These are phyloP conservation scores for Fusarium mexicanum DNA, from an alignment of 2,329 filamentous ascomycete genomes.

Conservation along the genomic window DNA sequence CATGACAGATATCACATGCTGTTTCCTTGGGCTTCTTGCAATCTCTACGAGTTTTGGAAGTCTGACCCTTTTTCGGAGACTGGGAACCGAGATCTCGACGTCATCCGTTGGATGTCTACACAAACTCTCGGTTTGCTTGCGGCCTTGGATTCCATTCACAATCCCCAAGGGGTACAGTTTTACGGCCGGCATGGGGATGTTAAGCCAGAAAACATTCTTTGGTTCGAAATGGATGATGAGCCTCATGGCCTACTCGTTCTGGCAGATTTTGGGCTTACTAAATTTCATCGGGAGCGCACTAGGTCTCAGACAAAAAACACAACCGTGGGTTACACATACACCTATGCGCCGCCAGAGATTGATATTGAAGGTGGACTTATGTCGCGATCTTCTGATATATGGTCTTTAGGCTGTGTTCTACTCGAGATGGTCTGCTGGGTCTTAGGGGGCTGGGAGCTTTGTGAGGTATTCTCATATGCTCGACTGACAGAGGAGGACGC, in stretches of 20 bases:
- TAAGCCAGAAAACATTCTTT: not conserved
- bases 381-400: not conserved
- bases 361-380: not conserved
- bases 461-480: not conserved
- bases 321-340: not conserved
- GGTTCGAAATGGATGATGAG: not conserved
- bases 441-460: not conserved
- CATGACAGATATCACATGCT: not conserved
- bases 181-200: not conserved
- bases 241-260: not conserved
- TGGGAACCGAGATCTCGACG: not conserved
- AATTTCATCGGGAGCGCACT: not conserved
- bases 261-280: not conserved
- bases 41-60: not conserved
- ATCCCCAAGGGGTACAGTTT: not conserved
- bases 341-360: not conserved
- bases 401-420: not conserved
- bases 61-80: not conserved
- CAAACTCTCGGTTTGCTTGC: not conserved
- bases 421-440: not conserved
- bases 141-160: not conserved
- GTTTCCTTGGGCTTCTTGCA: not conserved
- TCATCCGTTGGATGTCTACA: not conserved
- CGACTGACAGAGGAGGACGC: not conserved
- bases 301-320: not conserved